phyloP scores from a whole-genome alignment of 1,284 basidiomycete species.

The Wallemia hederae region DNA sequence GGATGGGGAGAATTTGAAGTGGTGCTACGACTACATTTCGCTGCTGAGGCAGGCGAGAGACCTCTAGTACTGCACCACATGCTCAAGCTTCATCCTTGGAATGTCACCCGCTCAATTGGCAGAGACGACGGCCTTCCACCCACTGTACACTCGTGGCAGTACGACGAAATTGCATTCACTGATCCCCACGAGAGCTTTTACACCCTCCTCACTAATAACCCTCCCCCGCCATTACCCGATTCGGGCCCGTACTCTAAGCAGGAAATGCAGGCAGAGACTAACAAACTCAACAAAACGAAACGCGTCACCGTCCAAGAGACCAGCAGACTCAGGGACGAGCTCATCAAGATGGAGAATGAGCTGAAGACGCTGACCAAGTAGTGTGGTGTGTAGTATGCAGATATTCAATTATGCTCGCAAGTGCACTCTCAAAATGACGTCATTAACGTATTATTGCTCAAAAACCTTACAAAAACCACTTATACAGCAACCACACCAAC shows the following conservation, averaged over 20 bases:
- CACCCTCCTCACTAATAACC: slow-evolving; percentile 44
- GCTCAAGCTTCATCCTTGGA: slow-evolving; percentile 27
- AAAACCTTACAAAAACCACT: not conserved
- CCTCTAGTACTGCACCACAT: slow-evolving; percentile 62
- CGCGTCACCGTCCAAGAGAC: slow-evolving; percentile 23
- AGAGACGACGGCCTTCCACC: slow-evolving; percentile 8
- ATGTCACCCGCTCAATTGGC: not conserved
- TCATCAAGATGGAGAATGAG: slow-evolving; percentile 1
- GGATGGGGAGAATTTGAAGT: slow-evolving; percentile 99
- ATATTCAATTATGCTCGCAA: too few species aligned
- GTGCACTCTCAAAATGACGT: too few species aligned
- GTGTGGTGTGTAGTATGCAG: not conserved
- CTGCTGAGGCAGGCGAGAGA: slow-evolving; percentile 77
- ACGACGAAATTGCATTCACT: slow-evolving; percentile 89
- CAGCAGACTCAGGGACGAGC: not conserved
- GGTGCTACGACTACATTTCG: slow-evolving; percentile 70
- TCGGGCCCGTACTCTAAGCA: slow-evolving; percentile 26
- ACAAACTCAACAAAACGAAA: slow-evolving; percentile 45
- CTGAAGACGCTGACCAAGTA: not conserved
- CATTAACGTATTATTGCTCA: too few species aligned
- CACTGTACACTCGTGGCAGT: slow-evolving; percentile 88
- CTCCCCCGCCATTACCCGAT: slow-evolving; percentile 52
- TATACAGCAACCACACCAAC: not conserved
- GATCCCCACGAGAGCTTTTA: slow-evolving; percentile 78
- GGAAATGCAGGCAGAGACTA: slow-evolving; percentile 62